Percentiles rank a stretch among this genome's conserved stretches.
These are phyloP conservation scores for Cryptococcus sp. DNA, from an alignment of 1,284 basidiomycete genomes.

Conservation along the genomic window DNA sequence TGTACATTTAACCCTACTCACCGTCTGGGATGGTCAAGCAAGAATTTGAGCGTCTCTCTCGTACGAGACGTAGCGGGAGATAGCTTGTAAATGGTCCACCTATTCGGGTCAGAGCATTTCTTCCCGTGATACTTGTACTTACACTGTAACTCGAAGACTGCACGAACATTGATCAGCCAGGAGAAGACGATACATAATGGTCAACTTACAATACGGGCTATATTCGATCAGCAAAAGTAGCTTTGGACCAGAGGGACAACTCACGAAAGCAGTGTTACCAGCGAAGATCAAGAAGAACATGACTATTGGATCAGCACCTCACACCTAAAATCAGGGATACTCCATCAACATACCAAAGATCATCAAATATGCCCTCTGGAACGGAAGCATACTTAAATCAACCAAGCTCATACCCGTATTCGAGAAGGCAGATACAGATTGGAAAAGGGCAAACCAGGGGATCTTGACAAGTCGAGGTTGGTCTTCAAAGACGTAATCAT, in stretches of 20 bases:
- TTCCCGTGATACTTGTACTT: conserved; percentile 7
- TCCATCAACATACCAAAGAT: conserved; percentile 51
- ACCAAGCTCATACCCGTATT: conserved; percentile 85
- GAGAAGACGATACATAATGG: neutral
- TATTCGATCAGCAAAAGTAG: conserved; percentile 7
- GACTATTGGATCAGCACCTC: conserved; percentile 14
- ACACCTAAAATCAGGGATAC: neutral
- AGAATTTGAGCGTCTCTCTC: conserved; percentile 79
- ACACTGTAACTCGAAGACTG: conserved; percentile 65
- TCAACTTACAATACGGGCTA: conserved; percentile 67
- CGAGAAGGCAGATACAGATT: conserved; percentile 79
- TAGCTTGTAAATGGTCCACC: conserved; percentile 68
- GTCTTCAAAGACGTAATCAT: conserved; percentile 54
- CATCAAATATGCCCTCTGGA: conserved; percentile 79
- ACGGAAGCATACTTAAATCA: conserved; percentile 85
- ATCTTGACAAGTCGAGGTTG: conserved; percentile 56
- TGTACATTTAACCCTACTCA: conserved; percentile 16
- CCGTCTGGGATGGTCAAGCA: conserved; percentile 92
- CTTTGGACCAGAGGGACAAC: conserved; percentile 42
- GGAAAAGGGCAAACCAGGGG: conserved; percentile 80
- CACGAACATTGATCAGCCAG: neutral
- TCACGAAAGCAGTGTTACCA: conserved; percentile 86
- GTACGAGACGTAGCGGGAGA: conserved; percentile 59
- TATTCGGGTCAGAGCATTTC: conserved; percentile 30
- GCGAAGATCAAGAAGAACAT: conserved; percentile 67